Base-by-base conservation (phyloP, 495 filamentous ascomycete species). In the Aspergillus haitiensis region DNA sequence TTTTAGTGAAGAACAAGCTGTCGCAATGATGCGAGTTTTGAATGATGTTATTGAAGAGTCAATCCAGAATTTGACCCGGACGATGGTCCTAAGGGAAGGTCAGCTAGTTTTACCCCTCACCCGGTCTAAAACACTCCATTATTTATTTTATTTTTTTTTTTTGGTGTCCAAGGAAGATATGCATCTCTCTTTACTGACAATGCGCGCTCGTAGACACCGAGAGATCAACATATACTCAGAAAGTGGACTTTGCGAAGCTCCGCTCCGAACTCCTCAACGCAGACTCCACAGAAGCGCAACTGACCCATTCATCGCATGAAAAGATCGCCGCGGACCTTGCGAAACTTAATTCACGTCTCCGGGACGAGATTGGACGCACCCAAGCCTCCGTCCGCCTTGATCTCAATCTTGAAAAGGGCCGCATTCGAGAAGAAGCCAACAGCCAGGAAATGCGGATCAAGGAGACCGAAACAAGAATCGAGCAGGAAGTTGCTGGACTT, bases 211-310 rank as follows among this genome's bases (percentile, higher is more conserved):
- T 61, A 83, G 81, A 83, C 56, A 78, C 81, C 46, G 81, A 82
- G 63, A 64, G 79, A 64, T 88, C 91, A 6, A 95, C 91, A 3
- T 99, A 99, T 75, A 96, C 92, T 0, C 95, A 98, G 70, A 98
- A 98, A 74, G 95, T 99, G 56, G 94, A 99, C 76, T 98, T 99
- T 67, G 91, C 94, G n/a, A 97, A 98, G 79, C 86, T 98, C 16
- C 91, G 94, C 70, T 93, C 91, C 31, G 94, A 99, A 73, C 85
- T 99, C 2, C 84, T 96, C 0, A 89, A 89, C 9, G 85, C 92
- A 5, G 95, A 99, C 75, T 92, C 88, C 45, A 92, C 89, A 48
- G 94, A 99, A 76, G 85, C 88, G 3, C 87, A 89, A 64, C 85
- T 93, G 18, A 96, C 95, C 7, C 89, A 89, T 34, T 87, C 89